A percentile compares a stretch with the other conserved stretches of the same genome.
phyloP scores from a whole-genome alignment of 2,329 filamentous ascomycete genomes.

The Aspergillus quadricinctus region DNA sequence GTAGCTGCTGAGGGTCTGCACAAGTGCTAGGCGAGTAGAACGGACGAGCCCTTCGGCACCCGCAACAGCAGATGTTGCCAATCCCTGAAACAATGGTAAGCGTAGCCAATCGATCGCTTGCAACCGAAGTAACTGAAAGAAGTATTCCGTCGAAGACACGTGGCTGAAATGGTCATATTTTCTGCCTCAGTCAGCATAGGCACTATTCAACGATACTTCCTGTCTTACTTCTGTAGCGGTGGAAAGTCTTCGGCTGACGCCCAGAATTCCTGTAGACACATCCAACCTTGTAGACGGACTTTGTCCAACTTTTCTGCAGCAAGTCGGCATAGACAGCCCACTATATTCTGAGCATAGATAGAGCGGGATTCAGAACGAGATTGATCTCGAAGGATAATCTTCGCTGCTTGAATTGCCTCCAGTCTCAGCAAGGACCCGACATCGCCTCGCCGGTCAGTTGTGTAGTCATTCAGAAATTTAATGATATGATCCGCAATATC shows the following conservation, averaged over 20 bases:
- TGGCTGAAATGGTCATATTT: slow-evolving; percentile 43
- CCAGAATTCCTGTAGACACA: slow-evolving; percentile 41
- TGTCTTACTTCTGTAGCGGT: slow-evolving; percentile 40
- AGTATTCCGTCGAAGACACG: slow-evolving; percentile 43
- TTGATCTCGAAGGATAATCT: slow-evolving; percentile 25
- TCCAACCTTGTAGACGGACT: slow-evolving; percentile 59
- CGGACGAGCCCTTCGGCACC: slow-evolving; percentile 44
- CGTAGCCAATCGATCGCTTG: slow-evolving; percentile 35
- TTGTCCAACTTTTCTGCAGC: slow-evolving; percentile 87
- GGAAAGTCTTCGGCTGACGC: slow-evolving; percentile 29
- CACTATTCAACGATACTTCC: background rate
- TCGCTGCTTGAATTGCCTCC: slow-evolving; percentile 68
- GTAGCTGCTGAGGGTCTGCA: slow-evolving; percentile 30
- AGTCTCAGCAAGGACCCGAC: slow-evolving; percentile 81
- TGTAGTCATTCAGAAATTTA: slow-evolving; percentile 73
- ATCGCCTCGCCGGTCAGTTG: slow-evolving; percentile 82
- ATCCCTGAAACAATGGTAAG: slow-evolving; percentile 37
- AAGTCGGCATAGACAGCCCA: slow-evolving; percentile 58
- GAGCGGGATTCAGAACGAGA: slow-evolving; percentile 6
- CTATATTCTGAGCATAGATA: slow-evolving; percentile 21
- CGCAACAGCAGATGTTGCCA: slow-evolving; percentile 42
- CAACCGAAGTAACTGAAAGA: slow-evolving; percentile 37
- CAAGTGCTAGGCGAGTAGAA: slow-evolving; percentile 39
- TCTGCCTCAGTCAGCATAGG: slow-evolving; percentile 21
- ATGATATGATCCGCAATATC: slow-evolving; percentile 27